Evolutionary conservation across 495 filamentous ascomycete species (phyloP).

Genomic region (Lasiosphaeriaceae sp.): DNA sequence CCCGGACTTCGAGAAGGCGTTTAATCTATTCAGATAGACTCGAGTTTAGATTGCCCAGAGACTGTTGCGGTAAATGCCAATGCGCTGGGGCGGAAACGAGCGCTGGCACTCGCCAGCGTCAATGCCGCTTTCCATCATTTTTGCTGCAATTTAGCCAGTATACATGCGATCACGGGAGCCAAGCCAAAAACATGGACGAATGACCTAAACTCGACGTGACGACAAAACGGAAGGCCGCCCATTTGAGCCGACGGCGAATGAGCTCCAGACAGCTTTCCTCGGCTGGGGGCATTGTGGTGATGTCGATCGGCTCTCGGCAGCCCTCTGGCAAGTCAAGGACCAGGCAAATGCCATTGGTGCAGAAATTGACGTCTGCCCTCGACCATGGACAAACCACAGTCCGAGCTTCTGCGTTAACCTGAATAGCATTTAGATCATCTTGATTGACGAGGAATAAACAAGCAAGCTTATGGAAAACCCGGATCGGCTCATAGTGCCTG

Average conservation of each 20-base stretch:
- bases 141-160: conserved; percentile 25
- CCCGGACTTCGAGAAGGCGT: conserved; percentile 20
- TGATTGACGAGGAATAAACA: not conserved
- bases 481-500: not conserved
- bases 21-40: conserved; percentile 34
- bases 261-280: not conserved
- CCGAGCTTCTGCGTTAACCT: not conserved
- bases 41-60: conserved; percentile 22
- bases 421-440: not conserved
- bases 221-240: conserved; percentile 21
- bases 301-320: conserved; percentile 11
- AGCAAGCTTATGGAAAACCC: not conserved
- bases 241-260: conserved; percentile 22
- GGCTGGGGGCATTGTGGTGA: not conserved
- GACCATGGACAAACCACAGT: not conserved
- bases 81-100: conserved; percentile 14
- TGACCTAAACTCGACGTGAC: conserved; percentile 10
- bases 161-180: conserved; percentile 17
- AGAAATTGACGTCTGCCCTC: not conserved
- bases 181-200: conserved; percentile 1
- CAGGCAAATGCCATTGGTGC: not conserved
- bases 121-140: conserved; percentile 22
- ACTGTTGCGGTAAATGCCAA: conserved; percentile 2
- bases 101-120: conserved; percentile 20
- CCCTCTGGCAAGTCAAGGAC: not conserved